phyloP scores from a whole-genome alignment of 2,329 filamentous ascomycete genomes.

The Trichoderma afroharzianum region DNA sequence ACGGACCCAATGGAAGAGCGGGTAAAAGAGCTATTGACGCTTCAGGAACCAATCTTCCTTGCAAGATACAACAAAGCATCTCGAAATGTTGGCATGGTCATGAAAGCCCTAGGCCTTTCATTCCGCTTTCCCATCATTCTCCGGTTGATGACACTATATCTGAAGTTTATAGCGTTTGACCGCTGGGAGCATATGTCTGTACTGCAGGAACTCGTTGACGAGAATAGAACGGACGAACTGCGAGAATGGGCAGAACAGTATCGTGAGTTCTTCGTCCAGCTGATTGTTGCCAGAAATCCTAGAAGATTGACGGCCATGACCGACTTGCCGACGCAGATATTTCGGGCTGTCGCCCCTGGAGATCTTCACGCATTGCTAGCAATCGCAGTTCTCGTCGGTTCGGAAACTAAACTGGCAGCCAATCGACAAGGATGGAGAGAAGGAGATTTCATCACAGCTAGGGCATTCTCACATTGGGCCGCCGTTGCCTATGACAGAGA shows the following conservation, averaged over 20 bases:
- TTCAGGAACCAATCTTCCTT: neutral
- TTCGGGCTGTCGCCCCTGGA: neutral
- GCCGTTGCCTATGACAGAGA: conserved; percentile 8
- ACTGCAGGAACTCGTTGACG: conserved; percentile 1
- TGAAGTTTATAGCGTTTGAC: conserved; percentile 3
- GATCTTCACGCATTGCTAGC: conserved; percentile 6
- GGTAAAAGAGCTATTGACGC: neutral
- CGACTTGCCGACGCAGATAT: conserved; percentile 6
- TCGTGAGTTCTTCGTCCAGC: conserved; percentile 7
- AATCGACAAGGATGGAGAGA: conserved; percentile 8
- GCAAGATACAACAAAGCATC: conserved; percentile 4
- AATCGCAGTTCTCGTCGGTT: neutral
- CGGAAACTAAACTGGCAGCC: neutral
- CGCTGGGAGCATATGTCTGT: conserved; percentile 11
- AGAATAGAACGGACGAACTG: conserved; percentile 3
- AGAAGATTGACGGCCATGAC: neutral
- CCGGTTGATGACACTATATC: neutral
- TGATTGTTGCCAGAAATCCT: neutral
- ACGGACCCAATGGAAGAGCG: conserved; percentile 1
- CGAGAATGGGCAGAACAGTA: conserved; percentile 3
- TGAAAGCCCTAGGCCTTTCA: neutral
- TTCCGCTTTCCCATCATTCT: conserved; percentile 1
- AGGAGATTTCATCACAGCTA: conserved; percentile 2
- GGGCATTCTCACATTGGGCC: conserved; percentile 4
- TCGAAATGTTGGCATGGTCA: neutral